Evolutionary conservation across 2,329 filamentous ascomycete species (phyloP), one percentile per base, ranked within the genome.

Genomic region (Penicillium italicum): DNA sequence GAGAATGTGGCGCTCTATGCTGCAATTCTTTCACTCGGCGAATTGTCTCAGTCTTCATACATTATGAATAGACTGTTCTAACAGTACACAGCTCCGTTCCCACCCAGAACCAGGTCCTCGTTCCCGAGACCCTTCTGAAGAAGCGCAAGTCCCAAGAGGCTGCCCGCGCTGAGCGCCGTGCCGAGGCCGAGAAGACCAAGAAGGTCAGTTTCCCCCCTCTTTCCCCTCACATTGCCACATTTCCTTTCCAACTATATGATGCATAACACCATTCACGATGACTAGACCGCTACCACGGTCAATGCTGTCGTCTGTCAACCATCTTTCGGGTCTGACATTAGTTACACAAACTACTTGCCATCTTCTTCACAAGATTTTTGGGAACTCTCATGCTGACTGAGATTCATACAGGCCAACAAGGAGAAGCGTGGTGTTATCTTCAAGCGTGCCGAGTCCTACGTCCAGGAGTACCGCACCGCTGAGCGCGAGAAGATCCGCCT

Each of bases 111-210:
- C 89, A 97, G 79, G 87, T 99, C 78, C 85, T 97, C 78, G 91
- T 97, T 77, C 94, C 94, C 71, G 94, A 99, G 90, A 99, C 94
- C 73, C 90, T 99, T 75, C 87, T 99, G 80, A 99, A 99, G 90
- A 99, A 99, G 91, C 90, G 94, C 84, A 99, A 99, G 91, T 91
- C 86, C 79, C 93, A 97, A 83, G 94, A 99, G 87, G 96, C 97
- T 87, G 91, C 92, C 78, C 90, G 92, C 79, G 92, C 94, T 79
- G 90, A 93, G 81, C 88, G 87, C 77, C 79, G 84, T 69, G 84
- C 89, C 66, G 89, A 90, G 73, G 78, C 86, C 67, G 85, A 91
- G 80, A 89, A 96, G 85, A 89, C 87, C 80, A 94, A 94, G 84
- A 85, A 90, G 84, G 94, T 97, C 78, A 78, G 90, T 45, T 53